Conservation (phyloP, 1,284 basidiomycete genomes). For the Bondarzewia mesenterica region DNA sequence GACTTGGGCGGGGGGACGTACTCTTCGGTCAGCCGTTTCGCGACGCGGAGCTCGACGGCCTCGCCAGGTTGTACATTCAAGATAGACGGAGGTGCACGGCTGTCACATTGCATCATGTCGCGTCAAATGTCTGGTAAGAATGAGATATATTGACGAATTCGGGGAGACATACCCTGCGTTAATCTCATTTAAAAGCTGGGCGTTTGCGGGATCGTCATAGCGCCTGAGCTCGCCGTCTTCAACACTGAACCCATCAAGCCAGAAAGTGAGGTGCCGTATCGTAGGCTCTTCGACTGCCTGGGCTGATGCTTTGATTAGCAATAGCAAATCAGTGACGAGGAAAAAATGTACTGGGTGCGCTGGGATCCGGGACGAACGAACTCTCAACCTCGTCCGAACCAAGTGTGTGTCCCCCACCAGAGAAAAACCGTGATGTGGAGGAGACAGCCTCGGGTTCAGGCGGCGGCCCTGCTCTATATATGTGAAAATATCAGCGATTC, state of each 20-base stretch:
- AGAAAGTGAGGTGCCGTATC: conserved; percentile 82
- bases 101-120: conserved; percentile 21
- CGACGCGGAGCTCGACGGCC: conserved; percentile 80
- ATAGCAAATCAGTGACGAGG: neutral
- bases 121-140: no score
- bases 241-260: conserved; percentile 91
- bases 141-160: neutral
- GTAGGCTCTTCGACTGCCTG: conserved; percentile 49
- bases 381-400: conserved; percentile 82
- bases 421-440: conserved; percentile 31
- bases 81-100: conserved; percentile 72
- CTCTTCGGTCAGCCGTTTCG: conserved; percentile 67
- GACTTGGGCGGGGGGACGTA: conserved; percentile 52
- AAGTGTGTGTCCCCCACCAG: conserved; percentile 76
- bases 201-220: conserved; percentile 79
- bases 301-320: conserved; percentile 12
- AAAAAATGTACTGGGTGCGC: conserved; percentile 21
- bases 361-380: conserved; percentile 62
- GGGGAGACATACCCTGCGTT: conserved; percentile 60
- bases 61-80: conserved; percentile 77
- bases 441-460: conserved; percentile 13
- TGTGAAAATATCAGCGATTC: neutral
- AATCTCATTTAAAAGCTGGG: conserved; percentile 70
- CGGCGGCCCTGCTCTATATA: conserved; percentile 9
- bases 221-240: conserved; percentile 84